A percentile compares a stretch with the other conserved stretches of the same genome.
These are phyloP conservation scores for Encephalitozoon intestinalis DNA, from an alignment of 371 early-diverging fungal species.

Conservation along the genomic window DNA sequence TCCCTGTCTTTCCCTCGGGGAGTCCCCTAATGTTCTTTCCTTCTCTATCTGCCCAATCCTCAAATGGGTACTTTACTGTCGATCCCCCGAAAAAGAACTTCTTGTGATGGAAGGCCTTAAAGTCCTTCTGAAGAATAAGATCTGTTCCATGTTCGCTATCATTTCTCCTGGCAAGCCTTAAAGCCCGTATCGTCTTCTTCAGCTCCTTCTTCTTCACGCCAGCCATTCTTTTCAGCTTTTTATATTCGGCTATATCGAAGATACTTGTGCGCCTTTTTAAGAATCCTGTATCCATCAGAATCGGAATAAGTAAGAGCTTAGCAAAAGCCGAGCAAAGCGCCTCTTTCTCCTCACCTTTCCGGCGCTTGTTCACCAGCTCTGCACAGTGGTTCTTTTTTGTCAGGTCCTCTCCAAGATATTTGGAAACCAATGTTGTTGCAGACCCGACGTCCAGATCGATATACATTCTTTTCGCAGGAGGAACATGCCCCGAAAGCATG, in stretches of 20 bases:
- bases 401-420: constrained; percentile 45
- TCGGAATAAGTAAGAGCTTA: constrained; percentile 43
- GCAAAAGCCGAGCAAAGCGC: constrained; percentile 27
- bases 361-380: not conserved
- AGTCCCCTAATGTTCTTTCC: not conserved
- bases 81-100: constrained; percentile 43
- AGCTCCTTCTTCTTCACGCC: constrained; percentile 33
- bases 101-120: constrained; percentile 30
- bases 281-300: constrained; percentile 47
- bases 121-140: constrained; percentile 51
- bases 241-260: constrained; percentile 46
- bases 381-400: constrained; percentile 6
- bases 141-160: constrained; percentile 20
- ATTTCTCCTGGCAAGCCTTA: constrained; percentile 41
- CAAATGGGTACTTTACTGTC: constrained; percentile 47
- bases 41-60: constrained; percentile 53
- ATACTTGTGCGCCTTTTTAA: constrained; percentile 26
- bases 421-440: constrained; percentile 48
- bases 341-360: not conserved
- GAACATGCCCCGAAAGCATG: not conserved
- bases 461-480: constrained; percentile 35
- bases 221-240: constrained; percentile 30
- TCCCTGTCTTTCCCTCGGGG: not conserved
- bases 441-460: constrained; percentile 48
- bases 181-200: constrained; percentile 11